phyloP scores from a whole-genome alignment of 2,329 filamentous ascomycete genomes.

The Dryadomyces sulphureus region DNA sequence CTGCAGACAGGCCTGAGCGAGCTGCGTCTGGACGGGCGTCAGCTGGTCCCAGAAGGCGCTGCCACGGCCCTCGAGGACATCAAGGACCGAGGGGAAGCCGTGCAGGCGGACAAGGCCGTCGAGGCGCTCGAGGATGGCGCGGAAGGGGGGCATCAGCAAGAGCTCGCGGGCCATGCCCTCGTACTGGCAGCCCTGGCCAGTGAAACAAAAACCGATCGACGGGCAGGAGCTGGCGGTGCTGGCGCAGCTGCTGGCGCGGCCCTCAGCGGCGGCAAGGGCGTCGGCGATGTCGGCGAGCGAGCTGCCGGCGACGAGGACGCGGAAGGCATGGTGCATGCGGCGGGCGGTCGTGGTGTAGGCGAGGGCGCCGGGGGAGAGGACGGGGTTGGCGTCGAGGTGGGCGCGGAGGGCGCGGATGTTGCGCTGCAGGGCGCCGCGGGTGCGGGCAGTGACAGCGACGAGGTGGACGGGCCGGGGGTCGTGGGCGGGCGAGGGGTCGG shows the following conservation, averaged over 20 bases:
- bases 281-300: neutral
- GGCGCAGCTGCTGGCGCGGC: neutral
- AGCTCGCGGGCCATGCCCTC: conserved; percentile 16
- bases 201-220: conserved; percentile 25
- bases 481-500: neutral
- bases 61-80: neutral
- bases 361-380: conserved; percentile 25
- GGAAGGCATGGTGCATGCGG: conserved; percentile 17
- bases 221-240: neutral
- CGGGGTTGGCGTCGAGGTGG: conserved; percentile 25
- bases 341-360: conserved; percentile 41
- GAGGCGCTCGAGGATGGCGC: neutral
- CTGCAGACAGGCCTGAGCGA: conserved; percentile 23
- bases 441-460: conserved; percentile 31
- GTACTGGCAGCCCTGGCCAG: conserved; percentile 26
- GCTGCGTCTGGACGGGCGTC: conserved; percentile 17
- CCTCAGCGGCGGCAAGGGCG: neutral
- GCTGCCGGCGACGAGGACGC: neutral
- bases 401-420: conserved; percentile 26
- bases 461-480: conserved; percentile 27
- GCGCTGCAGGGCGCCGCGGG: conserved; percentile 22
- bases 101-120: neutral
- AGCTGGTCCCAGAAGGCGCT: neutral
- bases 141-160: conserved; percentile 21
- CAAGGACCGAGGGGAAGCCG: neutral